phyloP scores from a whole-genome alignment of 148 eudicot species.

The Oxyria digyna region DNA sequence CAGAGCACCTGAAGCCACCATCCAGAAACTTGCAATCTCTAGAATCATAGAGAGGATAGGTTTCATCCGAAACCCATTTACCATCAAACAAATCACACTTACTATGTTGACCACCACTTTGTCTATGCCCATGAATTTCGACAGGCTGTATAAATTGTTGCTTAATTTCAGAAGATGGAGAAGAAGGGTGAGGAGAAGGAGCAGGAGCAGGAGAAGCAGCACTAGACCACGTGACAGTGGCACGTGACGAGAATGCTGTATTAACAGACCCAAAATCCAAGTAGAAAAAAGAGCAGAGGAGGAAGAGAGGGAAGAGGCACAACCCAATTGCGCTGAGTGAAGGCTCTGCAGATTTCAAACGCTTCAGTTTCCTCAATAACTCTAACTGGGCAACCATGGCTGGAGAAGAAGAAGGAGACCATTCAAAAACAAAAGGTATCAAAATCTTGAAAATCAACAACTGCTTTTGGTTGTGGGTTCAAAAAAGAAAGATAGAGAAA shows the following conservation, averaged over 20 bases:
- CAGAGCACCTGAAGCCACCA: constrained; percentile 75
- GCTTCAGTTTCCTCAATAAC: background rate
- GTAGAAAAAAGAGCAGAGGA: background rate
- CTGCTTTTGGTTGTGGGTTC: background rate
- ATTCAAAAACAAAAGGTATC: background rate
- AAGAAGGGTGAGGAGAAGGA: background rate
- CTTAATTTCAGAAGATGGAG: background rate
- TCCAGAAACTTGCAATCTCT: constrained; percentile 66
- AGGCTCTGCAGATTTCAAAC: background rate
- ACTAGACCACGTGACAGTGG: background rate
- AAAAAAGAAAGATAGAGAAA: background rate
- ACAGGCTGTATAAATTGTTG: background rate
- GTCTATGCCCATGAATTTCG: background rate
- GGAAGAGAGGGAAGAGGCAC: background rate
- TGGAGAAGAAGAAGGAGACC: background rate
- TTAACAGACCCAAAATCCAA: background rate
- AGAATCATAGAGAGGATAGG: constrained; percentile 69
- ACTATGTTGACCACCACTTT: background rate
- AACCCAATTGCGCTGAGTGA: background rate
- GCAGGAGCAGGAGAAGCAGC: background rate
- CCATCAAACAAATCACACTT: constrained; percentile 78
- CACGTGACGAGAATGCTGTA: background rate
- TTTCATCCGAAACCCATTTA: constrained; percentile 95
- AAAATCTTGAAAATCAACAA: background rate
- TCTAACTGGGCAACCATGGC: background rate